Evolutionary conservation across 169 alveolate genomes (phyloP).

Genomic region (Toxoplasma gondii): DNA sequence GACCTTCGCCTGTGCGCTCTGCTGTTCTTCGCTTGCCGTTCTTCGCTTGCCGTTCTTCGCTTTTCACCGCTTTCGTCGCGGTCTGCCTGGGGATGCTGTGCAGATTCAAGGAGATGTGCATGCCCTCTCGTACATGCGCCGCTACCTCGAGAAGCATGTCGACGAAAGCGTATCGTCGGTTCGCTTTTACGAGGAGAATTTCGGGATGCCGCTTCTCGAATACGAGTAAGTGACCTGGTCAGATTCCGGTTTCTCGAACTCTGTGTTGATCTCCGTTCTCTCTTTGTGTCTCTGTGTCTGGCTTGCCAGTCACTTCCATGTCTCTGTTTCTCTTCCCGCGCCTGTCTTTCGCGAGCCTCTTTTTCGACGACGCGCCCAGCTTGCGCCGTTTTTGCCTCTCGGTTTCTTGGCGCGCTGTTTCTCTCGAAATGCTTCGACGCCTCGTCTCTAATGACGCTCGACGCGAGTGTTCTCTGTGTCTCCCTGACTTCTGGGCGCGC

Average conservation of each 20-base stretch:
- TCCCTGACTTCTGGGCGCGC: no score
- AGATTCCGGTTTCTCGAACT: background rate
- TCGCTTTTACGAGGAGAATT: slow-evolving; percentile 31
- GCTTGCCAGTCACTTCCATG: background rate
- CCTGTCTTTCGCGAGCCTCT: background rate
- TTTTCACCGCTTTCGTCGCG: background rate
- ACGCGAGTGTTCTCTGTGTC: no score
- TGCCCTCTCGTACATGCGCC: slow-evolving; percentile 51
- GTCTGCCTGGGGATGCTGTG: background rate
- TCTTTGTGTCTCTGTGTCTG: background rate
- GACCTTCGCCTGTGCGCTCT: no score
- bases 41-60: background rate
- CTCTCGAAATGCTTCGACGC: no score
- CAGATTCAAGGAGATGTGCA: slow-evolving; percentile 52
- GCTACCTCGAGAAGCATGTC: slow-evolving; percentile 23
- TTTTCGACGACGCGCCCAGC: no score
- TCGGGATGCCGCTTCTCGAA: slow-evolving; percentile 42
- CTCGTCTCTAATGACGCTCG: no score
- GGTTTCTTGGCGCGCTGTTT: no score
- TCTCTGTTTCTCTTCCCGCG: background rate
- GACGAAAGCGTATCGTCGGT: background rate
- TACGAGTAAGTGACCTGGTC: background rate
- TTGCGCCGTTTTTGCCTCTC: background rate
- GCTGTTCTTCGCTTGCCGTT: no score
- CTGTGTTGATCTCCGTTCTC: no score